Evolutionary conservation across 2,329 filamentous ascomycete genomes (phyloP).

Genomic region (Geoglossum cookeanum): DNA sequence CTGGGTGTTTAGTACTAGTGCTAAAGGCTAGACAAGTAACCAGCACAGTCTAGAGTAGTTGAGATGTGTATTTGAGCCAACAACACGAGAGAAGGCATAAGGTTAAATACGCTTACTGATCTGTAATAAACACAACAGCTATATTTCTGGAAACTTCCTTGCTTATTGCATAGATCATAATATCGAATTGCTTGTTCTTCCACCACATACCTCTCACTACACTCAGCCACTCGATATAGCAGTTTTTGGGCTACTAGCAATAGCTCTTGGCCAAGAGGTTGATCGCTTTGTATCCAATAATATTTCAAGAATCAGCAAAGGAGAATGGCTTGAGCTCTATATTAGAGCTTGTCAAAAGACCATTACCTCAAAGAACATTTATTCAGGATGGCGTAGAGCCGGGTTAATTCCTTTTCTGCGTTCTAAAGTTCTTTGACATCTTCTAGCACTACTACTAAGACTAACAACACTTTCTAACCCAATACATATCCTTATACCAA

Average conservation of each 20-base stretch:
- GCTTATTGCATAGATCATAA: slow-evolving; percentile 9
- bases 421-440: background rate
- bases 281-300: background rate
- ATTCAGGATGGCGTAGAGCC: background rate
- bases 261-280: background rate
- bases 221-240: slow-evolving; percentile 11
- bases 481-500: no score
- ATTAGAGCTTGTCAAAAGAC: background rate
- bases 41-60: slow-evolving; percentile 9
- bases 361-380: background rate
- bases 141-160: no score
- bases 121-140: slow-evolving; percentile 9
- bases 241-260: background rate
- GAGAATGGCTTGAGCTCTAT: background rate
- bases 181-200: slow-evolving; percentile 10
- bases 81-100: background rate
- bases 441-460: no score
- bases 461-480: no score
- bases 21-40: slow-evolving; percentile 13
- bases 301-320: background rate
- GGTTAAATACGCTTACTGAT: slow-evolving; percentile 7
- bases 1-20: background rate
- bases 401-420: background rate
- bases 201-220: slow-evolving; percentile 12
- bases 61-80: slow-evolving; percentile 8